Evolutionary conservation across 2,329 filamentous ascomycete species (phyloP).

Genomic region (Aspergillus sp.): DNA sequence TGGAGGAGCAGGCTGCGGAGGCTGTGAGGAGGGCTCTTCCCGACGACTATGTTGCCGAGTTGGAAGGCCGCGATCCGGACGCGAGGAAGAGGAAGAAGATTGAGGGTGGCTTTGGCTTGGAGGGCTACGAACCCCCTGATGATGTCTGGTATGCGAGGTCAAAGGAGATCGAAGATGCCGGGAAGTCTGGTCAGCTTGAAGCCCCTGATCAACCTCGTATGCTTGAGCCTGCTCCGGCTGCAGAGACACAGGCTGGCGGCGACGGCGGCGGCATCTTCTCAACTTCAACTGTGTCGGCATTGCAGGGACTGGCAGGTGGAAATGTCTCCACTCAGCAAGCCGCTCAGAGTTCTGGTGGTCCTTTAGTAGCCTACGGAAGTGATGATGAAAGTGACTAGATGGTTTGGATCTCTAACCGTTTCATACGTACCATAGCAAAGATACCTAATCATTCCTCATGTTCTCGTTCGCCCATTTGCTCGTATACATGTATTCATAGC

Average conservation of each 20-base stretch:
- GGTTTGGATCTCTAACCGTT: slow-evolving; percentile 5
- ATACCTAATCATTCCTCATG: slow-evolving; percentile 17
- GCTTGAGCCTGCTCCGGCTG: slow-evolving; percentile 37
- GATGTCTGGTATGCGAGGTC: slow-evolving; percentile 85
- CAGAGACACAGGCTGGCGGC: slow-evolving; percentile 37
- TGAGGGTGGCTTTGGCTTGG: slow-evolving; percentile 77
- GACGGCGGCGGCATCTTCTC: slow-evolving; percentile 71
- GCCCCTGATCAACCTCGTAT: slow-evolving; percentile 36
- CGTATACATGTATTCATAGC: slow-evolving; percentile 6
- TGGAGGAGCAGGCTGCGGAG: slow-evolving; percentile 95
- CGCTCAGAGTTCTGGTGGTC: slow-evolving; percentile 43
- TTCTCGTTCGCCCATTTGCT: slow-evolving; percentile 5
- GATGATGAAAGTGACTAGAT: slow-evolving; percentile 65
- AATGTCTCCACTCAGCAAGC: slow-evolving; percentile 38
- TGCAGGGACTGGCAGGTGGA: slow-evolving; percentile 48
- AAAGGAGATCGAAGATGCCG: slow-evolving; percentile 56
- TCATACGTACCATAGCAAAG: slow-evolving; percentile 25
- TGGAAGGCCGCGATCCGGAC: slow-evolving; percentile 83
- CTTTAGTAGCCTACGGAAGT: slow-evolving; percentile 80
- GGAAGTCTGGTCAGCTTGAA: slow-evolving; percentile 49
- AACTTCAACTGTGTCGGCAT: slow-evolving; percentile 66
- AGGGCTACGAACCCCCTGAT: slow-evolving; percentile 89
- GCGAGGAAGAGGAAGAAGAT: slow-evolving; percentile 81
- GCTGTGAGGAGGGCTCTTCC: slow-evolving; percentile 82
- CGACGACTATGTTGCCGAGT: slow-evolving; percentile 81